Base-by-base conservation (phyloP, 495 filamentous ascomycete genomes). In the Lasiosphaeria ovina region DNA sequence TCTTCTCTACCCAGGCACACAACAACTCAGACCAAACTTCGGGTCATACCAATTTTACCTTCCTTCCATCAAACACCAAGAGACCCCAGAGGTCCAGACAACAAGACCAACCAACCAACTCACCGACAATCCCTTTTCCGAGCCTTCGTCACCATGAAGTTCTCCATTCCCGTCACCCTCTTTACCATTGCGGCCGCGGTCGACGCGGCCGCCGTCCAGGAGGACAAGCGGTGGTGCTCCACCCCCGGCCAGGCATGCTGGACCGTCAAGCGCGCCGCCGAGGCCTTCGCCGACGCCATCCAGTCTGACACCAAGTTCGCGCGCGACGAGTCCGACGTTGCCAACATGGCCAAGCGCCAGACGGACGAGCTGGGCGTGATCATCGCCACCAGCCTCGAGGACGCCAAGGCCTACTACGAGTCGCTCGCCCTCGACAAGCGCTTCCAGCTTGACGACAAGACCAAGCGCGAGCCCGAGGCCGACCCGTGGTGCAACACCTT, bases 231-330 rank as follows among this genome's bases (percentile, higher is more conserved):
- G 32, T 72, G 63, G 61, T 75, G 74, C 68, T 40, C 33, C 14
- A 48, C 56, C 55, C 36, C 57, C 45, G 75, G 71, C 65, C 64
- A 74, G 68, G 54, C 71, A 44, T 77, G 75, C 71, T 62, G 63
- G 59, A 76, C 69, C 51, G 71, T 70, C 66, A 73, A 73, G 64
- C 69, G 69, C 48, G 73, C 69, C 24, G 73, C 74, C 50, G 66
- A 69, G 0, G 72, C 72, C 50, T 67, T 76, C 61, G 58, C 67
- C 61, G 62, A 62, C 24, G 65, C 70, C 59, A 51, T 71, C 58
- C n/a, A 54, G 31, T 5, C 57, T 6, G 51, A 55, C 55, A 47
- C 51, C 55, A 48, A 52, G 40, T 44, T 69, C 35, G 51, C 63
- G 40, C 61, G 65, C 54, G 65, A 68, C 58, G 62, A 68, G 16